Evolutionary conservation across 2,329 filamentous ascomycete genomes (phyloP).

Genomic region (Trichoderma sp.): DNA sequence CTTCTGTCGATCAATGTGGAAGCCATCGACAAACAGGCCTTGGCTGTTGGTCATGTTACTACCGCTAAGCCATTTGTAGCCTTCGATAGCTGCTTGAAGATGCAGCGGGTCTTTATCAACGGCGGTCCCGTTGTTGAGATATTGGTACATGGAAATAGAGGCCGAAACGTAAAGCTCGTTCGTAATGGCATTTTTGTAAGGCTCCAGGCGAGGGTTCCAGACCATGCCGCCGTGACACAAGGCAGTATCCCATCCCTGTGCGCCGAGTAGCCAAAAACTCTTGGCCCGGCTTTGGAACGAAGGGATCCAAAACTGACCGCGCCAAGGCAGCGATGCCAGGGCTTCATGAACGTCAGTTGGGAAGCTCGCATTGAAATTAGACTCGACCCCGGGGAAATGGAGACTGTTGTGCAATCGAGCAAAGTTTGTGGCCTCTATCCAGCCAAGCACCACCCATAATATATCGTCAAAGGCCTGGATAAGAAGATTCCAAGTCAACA

Average conservation of each 20-base stretch:
- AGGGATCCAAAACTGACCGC: slow-evolving; percentile 73
- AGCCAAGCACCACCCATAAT: slow-evolving; percentile 90
- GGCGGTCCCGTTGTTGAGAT: slow-evolving; percentile 52
- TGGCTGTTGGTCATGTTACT: slow-evolving; percentile 78
- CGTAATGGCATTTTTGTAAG: slow-evolving; percentile 96
- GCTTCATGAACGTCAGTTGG: slow-evolving; percentile 35
- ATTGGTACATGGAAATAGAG: slow-evolving; percentile 84
- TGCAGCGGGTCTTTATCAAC: slow-evolving; percentile 60
- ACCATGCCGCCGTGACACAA: slow-evolving; percentile 87
- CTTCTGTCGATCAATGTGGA: slow-evolving; percentile 69
- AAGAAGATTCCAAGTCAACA: neutral
- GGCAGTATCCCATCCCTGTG: slow-evolving; percentile 75
- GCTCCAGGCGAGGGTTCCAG: slow-evolving; percentile 78
- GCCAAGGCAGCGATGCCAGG: slow-evolving; percentile 59
- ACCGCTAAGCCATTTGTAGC: slow-evolving; percentile 75
- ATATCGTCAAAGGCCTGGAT: slow-evolving; percentile 85
- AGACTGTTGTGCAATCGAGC: slow-evolving; percentile 66
- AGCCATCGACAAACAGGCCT: slow-evolving; percentile 84
- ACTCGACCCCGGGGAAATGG: slow-evolving; percentile 52
- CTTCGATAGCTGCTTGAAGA: slow-evolving; percentile 71
- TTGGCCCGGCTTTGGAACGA: slow-evolving; percentile 81
- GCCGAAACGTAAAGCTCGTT: slow-evolving; percentile 88
- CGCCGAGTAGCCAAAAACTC: slow-evolving; percentile 81
- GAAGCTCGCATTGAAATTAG: slow-evolving; percentile 21
- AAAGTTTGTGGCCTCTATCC: slow-evolving; percentile 81